Base-by-base conservation (phyloP, 805 yeast species). In the Candida quercuum region DNA sequence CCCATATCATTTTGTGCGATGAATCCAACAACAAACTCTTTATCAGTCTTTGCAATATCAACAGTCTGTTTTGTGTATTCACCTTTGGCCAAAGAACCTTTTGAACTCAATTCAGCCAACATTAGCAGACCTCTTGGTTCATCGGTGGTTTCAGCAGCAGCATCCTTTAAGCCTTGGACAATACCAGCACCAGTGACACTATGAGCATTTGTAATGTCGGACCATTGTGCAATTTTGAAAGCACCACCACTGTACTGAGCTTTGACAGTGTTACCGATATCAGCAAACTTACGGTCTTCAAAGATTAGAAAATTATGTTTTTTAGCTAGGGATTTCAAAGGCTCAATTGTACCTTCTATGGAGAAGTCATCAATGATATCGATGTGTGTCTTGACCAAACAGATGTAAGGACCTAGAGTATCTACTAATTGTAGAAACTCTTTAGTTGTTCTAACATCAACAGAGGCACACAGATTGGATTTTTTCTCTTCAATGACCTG, bases 211-310 rank as follows among this genome's bases (percentile, higher is more conserved):
- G 98, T 91, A 49, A 93, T 88, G 56, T 93, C 96, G 1, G 98
- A 79, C 99, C 99, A 93, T 52, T 79, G 66, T 12, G 95, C 93
- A 43, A 91, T 91, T 56, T 76, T 79, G 67, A 78, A 88, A 10
- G 86, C 81, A 32, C 99, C 99, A 27, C 94, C 86, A 23, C 84
- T 68, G 61, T 91, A 93, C 63, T 93, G 99, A 32, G 86, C 75
- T 64, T 91, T 89, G 38, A 93, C 99, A 1, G 99, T 93, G 56
- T 89, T 87, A 14, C 99, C 99, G 51, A 93, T 93, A 61, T 93
- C 99, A 18, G 99, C 99, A 63, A 93, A 93, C 65, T 93, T 93
- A 47, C 99, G 75, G 64, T 93, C 99, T 65, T 93, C 99, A 57
- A 93, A 93, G 48, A 93, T 82, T 71, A 93, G 65, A 55, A 93